Percentiles rank a stretch among this genome's conserved stretches.
These are phyloP conservation scores for Boletellus sp. DNA, from an alignment of 1,284 basidiomycete species.

Conservation along the genomic window DNA sequence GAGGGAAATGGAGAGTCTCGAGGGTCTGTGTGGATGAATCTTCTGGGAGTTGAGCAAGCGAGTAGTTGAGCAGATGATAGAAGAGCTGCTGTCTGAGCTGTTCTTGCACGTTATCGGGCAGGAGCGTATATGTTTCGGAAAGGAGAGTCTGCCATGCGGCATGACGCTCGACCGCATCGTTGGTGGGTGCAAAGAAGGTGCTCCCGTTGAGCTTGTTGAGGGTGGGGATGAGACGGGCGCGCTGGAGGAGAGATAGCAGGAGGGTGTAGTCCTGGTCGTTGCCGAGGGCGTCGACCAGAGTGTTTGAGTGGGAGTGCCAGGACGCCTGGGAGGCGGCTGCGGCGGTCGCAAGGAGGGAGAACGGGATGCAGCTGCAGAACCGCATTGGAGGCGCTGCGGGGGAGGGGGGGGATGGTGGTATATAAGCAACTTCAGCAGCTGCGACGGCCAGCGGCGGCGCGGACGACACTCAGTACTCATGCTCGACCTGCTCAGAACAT, in stretches of 20 bases:
- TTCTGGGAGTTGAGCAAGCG: constrained; percentile 52
- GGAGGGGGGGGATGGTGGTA: constrained; percentile 7
- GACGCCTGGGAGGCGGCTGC: constrained; percentile 31
- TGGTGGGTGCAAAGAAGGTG: constrained; percentile 94
- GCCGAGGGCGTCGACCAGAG: constrained; percentile 75
- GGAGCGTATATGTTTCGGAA: constrained; percentile 33
- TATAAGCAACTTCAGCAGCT: constrained; percentile 5
- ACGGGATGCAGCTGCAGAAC: constrained; percentile 34
- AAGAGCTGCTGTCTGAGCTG: constrained; percentile 87
- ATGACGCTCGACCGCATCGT: constrained; percentile 76
- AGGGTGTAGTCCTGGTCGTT: constrained; percentile 77
- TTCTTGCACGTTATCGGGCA: constrained; percentile 81
- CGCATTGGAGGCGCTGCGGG: constrained; percentile 30
- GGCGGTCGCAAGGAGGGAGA: constrained; percentile 36
- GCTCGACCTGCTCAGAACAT: constrained; percentile 59
- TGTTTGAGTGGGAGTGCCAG: constrained; percentile 36
- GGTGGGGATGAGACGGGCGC: constrained; percentile 85
- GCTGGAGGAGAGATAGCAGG: constrained; percentile 79
- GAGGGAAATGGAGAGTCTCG: constrained; percentile 72
- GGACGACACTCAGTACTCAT: constrained; percentile 34
- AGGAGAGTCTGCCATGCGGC: constrained; percentile 49
- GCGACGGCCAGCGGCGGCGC: constrained; percentile 5
- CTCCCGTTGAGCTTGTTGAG: constrained; percentile 80
- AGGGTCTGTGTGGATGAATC: constrained; percentile 41
- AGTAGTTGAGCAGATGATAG: constrained; percentile 92